Evolutionary conservation across 2,329 filamentous ascomycete genomes (phyloP).

Genomic region (Beauveria asiatica): DNA sequence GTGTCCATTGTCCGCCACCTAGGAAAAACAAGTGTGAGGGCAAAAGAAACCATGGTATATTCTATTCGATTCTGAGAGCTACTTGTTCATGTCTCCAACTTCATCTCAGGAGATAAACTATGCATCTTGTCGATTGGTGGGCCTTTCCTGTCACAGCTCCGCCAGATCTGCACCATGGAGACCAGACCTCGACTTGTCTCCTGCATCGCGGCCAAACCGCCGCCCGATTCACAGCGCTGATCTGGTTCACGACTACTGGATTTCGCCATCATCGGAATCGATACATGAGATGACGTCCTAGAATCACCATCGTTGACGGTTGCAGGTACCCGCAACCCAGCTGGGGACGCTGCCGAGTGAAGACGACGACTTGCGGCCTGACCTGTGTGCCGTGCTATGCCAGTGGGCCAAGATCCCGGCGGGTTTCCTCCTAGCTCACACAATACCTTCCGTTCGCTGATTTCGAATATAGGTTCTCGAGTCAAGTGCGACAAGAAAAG

Average conservation of each 20-base stretch:
- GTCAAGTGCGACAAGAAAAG: neutral
- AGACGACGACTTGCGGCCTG: neutral
- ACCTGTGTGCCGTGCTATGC: neutral
- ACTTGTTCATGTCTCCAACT: too few relatives aligned
- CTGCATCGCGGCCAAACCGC: neutral
- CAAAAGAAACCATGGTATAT: too few relatives aligned
- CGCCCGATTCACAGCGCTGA: neutral
- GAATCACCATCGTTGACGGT: neutral
- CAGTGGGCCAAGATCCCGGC: too few relatives aligned
- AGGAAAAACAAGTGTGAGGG: neutral
- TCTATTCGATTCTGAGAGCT: too few relatives aligned
- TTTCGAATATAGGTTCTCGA: neutral
- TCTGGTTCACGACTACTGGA: neutral
- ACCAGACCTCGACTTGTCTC: neutral
- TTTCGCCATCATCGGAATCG: too few relatives aligned
- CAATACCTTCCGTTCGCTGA: neutral
- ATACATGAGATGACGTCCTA: neutral
- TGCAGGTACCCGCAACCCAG: neutral
- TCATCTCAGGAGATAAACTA: too few relatives aligned
- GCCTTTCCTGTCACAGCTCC: neutral
- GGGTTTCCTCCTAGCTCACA: neutral
- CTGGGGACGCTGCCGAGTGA: neutral
- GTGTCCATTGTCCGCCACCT: neutral
- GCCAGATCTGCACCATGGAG: neutral
- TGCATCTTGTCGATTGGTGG: neutral